phyloP scores from a whole-genome alignment of 2,329 filamentous ascomycete species.

The Colletotrichum melonis region DNA sequence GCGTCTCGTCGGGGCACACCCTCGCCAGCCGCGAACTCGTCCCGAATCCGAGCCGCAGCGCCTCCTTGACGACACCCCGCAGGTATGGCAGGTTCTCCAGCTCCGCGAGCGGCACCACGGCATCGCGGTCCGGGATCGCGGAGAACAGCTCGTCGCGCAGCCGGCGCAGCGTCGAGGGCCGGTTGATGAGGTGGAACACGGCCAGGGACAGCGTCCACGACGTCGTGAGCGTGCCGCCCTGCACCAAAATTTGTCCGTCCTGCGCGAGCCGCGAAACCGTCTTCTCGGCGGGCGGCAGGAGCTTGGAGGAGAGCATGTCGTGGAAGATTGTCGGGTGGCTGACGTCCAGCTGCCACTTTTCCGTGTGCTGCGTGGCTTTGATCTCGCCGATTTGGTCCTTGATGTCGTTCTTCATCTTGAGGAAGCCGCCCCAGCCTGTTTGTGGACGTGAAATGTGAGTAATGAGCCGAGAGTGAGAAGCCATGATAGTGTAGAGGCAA shows the following conservation, averaged over 20 bases:
- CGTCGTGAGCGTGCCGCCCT: slow-evolving; percentile 54
- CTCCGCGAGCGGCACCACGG: slow-evolving; percentile 41
- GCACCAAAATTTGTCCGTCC: slow-evolving; percentile 51
- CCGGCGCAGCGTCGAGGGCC: slow-evolving; percentile 43
- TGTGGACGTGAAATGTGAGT: slow-evolving; percentile 38
- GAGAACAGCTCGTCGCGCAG: slow-evolving; percentile 50
- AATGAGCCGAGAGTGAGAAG: neutral
- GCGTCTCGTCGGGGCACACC: slow-evolving; percentile 52
- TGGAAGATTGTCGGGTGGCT: slow-evolving; percentile 51
- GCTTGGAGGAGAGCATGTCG: slow-evolving; percentile 45
- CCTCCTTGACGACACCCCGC: slow-evolving; percentile 62
- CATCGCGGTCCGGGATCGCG: slow-evolving; percentile 45
- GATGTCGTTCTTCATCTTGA: slow-evolving; percentile 53
- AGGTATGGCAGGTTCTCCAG: slow-evolving; percentile 56
- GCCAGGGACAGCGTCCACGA: slow-evolving; percentile 48
- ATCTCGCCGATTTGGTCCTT: slow-evolving; percentile 49
- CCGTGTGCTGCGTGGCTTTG: slow-evolving; percentile 46
- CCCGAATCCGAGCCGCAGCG: slow-evolving; percentile 60
- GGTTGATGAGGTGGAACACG: slow-evolving; percentile 49
- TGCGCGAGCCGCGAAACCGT: slow-evolving; percentile 47
- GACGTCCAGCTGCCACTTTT: slow-evolving; percentile 47
- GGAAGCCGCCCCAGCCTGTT: slow-evolving; percentile 49
- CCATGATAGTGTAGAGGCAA: neutral
- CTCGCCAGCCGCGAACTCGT: slow-evolving; percentile 61
- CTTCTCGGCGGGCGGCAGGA: slow-evolving; percentile 49